These are phyloP conservation scores for Puccinia triticina DNA, from an alignment of 1,284 basidiomycete species.

Conservation along the genomic window DNA sequence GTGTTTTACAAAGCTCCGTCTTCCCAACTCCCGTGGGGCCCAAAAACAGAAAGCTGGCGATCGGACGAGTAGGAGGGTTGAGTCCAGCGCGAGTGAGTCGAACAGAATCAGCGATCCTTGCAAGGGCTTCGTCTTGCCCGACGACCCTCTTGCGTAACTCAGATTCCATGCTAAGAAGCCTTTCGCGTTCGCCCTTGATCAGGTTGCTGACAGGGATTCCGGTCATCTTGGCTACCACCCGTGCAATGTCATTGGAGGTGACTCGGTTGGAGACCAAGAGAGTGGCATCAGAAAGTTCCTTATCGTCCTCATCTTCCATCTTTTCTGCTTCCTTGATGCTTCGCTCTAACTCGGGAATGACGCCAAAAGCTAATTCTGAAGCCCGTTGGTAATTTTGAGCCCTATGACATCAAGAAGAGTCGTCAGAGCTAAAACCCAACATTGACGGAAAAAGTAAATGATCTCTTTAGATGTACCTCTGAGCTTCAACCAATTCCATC, in stretches of 20 bases:
- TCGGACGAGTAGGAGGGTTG: constrained; percentile 79
- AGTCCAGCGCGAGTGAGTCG: constrained; percentile 86
- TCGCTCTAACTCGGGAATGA: constrained; percentile 77
- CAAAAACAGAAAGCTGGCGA: constrained; percentile 88
- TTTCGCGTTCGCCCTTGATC: constrained; percentile 84
- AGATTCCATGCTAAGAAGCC: constrained; percentile 86
- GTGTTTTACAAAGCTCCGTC: constrained; percentile 84
- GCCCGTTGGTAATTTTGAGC: constrained; percentile 65
- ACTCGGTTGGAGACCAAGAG: constrained; percentile 76
- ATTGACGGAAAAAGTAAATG: neutral
- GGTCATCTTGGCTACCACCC: constrained; percentile 79
- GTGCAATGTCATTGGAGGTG: constrained; percentile 81
- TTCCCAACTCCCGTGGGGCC: constrained; percentile 84
- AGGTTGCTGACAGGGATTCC: constrained; percentile 89
- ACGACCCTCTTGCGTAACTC: constrained; percentile 74
- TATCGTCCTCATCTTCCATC: constrained; percentile 67
- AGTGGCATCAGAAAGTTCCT: constrained; percentile 63
- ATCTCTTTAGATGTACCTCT: constrained; percentile 65
- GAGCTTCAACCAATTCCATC: constrained; percentile 81
- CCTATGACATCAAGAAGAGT: neutral
- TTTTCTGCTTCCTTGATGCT: constrained; percentile 67
- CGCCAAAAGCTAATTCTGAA: constrained; percentile 76
- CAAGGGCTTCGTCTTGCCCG: constrained; percentile 82
- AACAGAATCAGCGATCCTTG: constrained; percentile 75
- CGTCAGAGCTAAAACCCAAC: neutral